Evolutionary conservation across 768 basidiomycete genomes (phyloP).

Genomic region (Pleurotus sapidus): DNA sequence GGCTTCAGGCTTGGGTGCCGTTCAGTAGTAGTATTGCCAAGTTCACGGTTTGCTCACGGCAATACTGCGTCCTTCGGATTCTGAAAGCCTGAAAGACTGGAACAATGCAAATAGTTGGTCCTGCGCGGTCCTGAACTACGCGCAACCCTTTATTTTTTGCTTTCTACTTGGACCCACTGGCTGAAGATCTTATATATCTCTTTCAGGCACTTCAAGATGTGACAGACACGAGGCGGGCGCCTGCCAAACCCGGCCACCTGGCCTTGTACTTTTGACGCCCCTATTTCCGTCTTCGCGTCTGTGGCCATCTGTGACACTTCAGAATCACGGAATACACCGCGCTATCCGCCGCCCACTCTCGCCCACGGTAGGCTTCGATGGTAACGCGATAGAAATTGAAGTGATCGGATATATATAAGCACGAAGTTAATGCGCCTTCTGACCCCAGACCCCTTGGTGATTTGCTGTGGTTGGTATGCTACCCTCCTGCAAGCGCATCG

Average conservation of each 20-base stretch:
- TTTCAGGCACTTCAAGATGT: neutral
- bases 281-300: neutral
- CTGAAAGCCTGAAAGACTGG: too few relatives aligned
- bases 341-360: slow-evolving; percentile 1
- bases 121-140: neutral
- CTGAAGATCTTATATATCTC: neutral
- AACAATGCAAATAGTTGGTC: too few relatives aligned
- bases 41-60: too few relatives aligned
- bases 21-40: too few relatives aligned
- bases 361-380: slow-evolving; percentile 1
- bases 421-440: neutral
- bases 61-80: too few relatives aligned
- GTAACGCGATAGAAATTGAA: neutral
- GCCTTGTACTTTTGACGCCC: slow-evolving; percentile 6
- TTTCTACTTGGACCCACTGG: slow-evolving; percentile 1
- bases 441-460: slow-evolving; percentile 3
- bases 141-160: slow-evolving; percentile 1
- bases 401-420: slow-evolving; percentile 8
- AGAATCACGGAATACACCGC: slow-evolving; percentile 5
- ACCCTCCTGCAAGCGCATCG: too few relatives aligned
- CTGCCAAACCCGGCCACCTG: neutral
- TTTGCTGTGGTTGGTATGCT: slow-evolving; percentile 2
- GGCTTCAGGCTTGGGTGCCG: too few relatives aligned
- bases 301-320: neutral
- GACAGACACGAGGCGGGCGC: neutral